phyloP scores from a whole-genome alignment of 768 basidiomycete species.

The Hypholoma sublateritium region DNA sequence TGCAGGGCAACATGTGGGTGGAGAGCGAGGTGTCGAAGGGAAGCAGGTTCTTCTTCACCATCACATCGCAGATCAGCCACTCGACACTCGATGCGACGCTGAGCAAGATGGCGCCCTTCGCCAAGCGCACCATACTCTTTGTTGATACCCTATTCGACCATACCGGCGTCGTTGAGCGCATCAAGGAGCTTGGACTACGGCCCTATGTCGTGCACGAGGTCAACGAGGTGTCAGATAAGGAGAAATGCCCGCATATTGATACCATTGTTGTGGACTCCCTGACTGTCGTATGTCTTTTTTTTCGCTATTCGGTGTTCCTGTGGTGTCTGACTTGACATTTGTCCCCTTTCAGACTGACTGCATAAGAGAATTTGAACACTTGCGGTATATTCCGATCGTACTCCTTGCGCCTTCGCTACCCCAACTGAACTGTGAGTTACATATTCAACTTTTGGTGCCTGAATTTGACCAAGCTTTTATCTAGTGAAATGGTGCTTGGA shows the following conservation, averaged over 20 bases:
- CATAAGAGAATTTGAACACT: conserved; percentile 88
- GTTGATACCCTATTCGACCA: conserved; percentile 82
- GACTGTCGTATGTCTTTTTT: conserved; percentile 59
- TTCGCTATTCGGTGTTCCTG: not conserved
- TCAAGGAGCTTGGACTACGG: conserved; percentile 77
- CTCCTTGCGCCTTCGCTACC: conserved; percentile 80
- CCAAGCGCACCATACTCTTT: conserved; percentile 86
- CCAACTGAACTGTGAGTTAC: conserved; percentile 65
- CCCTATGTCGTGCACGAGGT: conserved; percentile 77
- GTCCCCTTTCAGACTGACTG: conserved; percentile 68
- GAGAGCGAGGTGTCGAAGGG: conserved; percentile 93
- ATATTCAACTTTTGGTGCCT: conserved; percentile 5
- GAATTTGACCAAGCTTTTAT: conserved; percentile 7
- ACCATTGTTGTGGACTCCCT: conserved; percentile 95
- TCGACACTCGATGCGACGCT: conserved; percentile 72
- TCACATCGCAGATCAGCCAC: conserved; percentile 80
- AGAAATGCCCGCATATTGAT: conserved; percentile 85
- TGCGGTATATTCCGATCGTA: conserved; percentile 96
- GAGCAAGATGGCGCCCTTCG: conserved; percentile 83
- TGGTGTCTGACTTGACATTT: conserved; percentile 1
- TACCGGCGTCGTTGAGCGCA: conserved; percentile 72
- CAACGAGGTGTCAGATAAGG: conserved; percentile 79
- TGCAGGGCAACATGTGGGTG: conserved; percentile 99
- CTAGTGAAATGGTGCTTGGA: conserved; percentile 95
- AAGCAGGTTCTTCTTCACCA: conserved; percentile 95